Evolutionary conservation across 106 monocot species (phyloP).

Genomic region (Narthecium ossifragum): DNA sequence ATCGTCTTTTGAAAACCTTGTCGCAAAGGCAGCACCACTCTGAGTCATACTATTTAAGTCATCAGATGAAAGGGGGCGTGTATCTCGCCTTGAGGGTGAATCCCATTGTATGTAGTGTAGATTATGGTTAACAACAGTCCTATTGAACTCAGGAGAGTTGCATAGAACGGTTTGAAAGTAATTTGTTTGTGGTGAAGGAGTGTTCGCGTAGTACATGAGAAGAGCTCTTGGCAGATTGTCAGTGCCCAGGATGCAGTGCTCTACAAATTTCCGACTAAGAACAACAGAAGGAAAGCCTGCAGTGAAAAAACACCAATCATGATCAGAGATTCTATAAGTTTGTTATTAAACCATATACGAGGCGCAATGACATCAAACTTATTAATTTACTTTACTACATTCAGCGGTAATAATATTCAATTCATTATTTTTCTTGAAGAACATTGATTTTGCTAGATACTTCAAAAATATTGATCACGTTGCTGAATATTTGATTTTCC

Average conservation of each 20-base stretch:
- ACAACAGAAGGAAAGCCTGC: slow-evolving; percentile 78
- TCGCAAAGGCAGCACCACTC: slow-evolving; percentile 61
- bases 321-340: no score
- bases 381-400: no score
- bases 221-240: slow-evolving; percentile 86
- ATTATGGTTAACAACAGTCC: slow-evolving; percentile 57
- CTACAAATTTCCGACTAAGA: slow-evolving; percentile 73
- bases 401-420: no score
- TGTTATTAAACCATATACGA: no score
- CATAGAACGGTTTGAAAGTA: slow-evolving; percentile 95
- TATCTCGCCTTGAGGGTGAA: slow-evolving; percentile 20
- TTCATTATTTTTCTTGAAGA: no score
- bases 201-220: slow-evolving; percentile 85
- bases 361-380: no score
- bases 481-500: no score
- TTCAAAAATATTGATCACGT: no score
- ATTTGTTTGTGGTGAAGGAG: slow-evolving; percentile 53
- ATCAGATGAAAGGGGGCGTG: slow-evolving; percentile 8
- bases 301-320: slow-evolving; percentile 3
- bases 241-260: slow-evolving; percentile 69
- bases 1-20: slow-evolving; percentile 37
- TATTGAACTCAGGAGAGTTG: slow-evolving; percentile 66
- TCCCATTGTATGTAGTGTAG: slow-evolving; percentile 43
- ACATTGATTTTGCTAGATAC: no score
- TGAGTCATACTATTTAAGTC: slow-evolving; percentile 47